Base-by-base conservation (phyloP, 1,139 yeast genomes). In the Maudiozyma humilis region DNA sequence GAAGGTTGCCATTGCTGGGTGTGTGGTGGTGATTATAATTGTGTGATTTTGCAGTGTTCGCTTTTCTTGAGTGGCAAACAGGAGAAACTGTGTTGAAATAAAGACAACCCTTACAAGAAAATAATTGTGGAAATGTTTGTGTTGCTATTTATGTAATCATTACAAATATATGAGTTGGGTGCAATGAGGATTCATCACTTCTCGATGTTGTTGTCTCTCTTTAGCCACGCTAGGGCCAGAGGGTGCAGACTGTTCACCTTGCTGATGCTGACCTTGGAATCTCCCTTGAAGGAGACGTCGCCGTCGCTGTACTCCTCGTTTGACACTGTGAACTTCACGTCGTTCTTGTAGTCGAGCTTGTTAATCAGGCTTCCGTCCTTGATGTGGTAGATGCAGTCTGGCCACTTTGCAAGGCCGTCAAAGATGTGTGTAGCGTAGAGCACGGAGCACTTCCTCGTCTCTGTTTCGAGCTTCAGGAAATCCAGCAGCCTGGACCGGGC, bases 341-440 rank as follows among this genome's bases (percentile, higher is more conserved):
- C 64, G 33, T 59, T 50, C 8, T 59, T 59, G 46, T 54, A 66
- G 56, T 60, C 48, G 46, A 62, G 47, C 39, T 47, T 53, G 45
- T 56, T 65, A 41, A 60, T 53, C 44, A 70, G 73, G 59, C 52
- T 66, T 37, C 97, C 97, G 44, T 78, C 74, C 53, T 76, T 78
- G 55, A 91, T 69, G 63, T 91, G 97, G n/a, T 82, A 72, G 12
- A 91, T 70, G 44, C 82, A 71, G 42, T 93, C 85, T 38, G 96
- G 94, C 96, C 97, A 91, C 39, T 69, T 67, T 15, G 86, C 87
- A 48, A 91, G 72, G 0, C 98, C 98, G 59, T 91, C 98, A 62
- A 91, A 91, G 42, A 91, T 91, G 60, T 91, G 98, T 0, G 98
- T 91, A 1, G 98, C 98, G 62, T 91, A 91, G 5, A 91, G 74